Evolutionary conservation across 2,329 filamentous ascomycete genomes (phyloP), one percentile per base, ranked within the genome.

Genomic region (Diplodia scrobiculata): DNA sequence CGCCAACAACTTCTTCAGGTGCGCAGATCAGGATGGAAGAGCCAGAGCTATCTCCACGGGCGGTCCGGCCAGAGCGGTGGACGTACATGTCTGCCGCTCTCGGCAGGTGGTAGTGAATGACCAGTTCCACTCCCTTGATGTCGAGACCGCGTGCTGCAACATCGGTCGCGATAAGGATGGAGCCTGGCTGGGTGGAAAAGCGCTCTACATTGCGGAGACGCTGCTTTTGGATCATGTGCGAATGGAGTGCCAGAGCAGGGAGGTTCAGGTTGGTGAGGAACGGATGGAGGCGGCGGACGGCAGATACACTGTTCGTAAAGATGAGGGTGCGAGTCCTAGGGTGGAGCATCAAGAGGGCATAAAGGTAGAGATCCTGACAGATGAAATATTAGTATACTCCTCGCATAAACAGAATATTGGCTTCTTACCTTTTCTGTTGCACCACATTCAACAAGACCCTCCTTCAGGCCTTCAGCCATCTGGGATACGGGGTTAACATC

Each of bases 231-330:
- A 88, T 84, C 95, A 99, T 98, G 69, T 92, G 90, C 0, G 92
- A 97, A 78, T 99, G 95, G 0, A 99, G 82, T 0, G 91, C 87
- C 11, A 91, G 82, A 0, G 89, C 90, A 2, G 89, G 87, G 9
- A 97, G 83, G 68, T 89, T 86, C 60, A 99, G 86, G 70, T 91
- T 91, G 71, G 94, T 87, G 1, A 99, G 84, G 73, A 97, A 86
- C 0, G 94, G 91, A 0, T 89, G 88, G 13, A 99, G 82, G 45
- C 95, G 91, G 52, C 92, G 89, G 62, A 97, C 94, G 2, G 94
- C 90, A 63, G 91, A 91, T 76, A 99, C 97, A 52, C 93, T 97
- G 80, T 99, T 99, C 32, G 93, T 92, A 77, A 99, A 99, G 55
- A 99, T 87, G 2, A 99, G 83, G 0, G 91, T 92, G 36, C 93